phyloP scores from a whole-genome alignment of 2,329 filamentous ascomycete genomes.

The Penicillium sp. region DNA sequence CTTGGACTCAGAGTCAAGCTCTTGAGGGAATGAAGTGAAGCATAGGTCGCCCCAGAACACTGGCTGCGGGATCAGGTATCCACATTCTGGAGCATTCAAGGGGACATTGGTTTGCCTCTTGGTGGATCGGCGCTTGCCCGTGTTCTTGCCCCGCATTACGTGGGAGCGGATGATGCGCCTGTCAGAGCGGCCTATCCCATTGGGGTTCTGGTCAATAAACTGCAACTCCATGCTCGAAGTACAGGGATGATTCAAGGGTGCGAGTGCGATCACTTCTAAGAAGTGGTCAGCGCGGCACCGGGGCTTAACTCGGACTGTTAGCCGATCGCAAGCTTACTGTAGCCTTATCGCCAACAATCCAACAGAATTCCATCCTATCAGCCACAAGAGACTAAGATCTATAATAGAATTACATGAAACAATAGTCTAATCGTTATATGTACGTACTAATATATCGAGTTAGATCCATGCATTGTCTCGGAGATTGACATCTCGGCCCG shows the following conservation, averaged over 20 bases:
- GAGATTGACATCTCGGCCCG: not conserved
- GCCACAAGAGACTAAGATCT: not conserved
- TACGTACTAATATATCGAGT: not conserved
- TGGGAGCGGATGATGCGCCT: not conserved
- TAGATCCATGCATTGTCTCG: not conserved
- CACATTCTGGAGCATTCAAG: not conserved
- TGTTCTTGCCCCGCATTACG: not conserved
- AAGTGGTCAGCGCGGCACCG: too few relatives aligned
- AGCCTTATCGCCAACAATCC: not conserved
- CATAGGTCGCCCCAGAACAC: not conserved
- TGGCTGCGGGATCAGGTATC: not conserved
- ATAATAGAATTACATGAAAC: not conserved
- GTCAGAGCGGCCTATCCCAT: not conserved
- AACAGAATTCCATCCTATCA: not conserved
- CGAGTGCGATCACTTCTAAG: not conserved
- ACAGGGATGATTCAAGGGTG: too few relatives aligned
- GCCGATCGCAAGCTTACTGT: not conserved
- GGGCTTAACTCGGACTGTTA: too few relatives aligned
- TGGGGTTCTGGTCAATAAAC: not conserved
- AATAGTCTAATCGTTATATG: not conserved
- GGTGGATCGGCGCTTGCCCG: not conserved
- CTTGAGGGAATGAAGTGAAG: not conserved
- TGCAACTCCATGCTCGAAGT: not conserved
- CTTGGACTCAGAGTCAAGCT: not conserved
- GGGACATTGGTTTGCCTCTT: not conserved